phyloP scores from a whole-genome alignment of 495 filamentous ascomycete genomes.

The Neurospora terricola region DNA sequence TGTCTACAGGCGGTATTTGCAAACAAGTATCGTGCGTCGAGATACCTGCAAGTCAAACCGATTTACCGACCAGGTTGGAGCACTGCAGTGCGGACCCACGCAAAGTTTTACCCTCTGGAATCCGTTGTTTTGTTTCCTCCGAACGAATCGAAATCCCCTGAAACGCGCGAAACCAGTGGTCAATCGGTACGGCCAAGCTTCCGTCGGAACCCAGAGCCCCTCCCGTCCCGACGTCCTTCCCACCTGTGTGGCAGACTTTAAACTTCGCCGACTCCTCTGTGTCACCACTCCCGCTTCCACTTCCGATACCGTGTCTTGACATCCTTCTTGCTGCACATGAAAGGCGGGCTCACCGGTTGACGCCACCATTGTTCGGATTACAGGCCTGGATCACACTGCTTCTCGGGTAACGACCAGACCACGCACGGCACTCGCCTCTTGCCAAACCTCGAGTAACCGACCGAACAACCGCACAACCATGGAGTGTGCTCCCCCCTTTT shows the following conservation, averaged over 20 bases:
- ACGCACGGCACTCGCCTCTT: background rate
- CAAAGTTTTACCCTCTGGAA: background rate
- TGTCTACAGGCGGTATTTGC: background rate
- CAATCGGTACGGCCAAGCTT: background rate
- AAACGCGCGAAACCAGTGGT: background rate
- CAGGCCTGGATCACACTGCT: background rate
- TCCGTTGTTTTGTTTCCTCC: background rate
- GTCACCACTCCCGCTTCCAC: background rate
- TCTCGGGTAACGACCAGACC: background rate
- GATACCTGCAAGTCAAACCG: background rate
- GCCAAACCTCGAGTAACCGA: background rate
- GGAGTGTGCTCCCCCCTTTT: constrained; percentile 23
- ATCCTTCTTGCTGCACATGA: background rate
- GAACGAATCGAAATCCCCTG: background rate
- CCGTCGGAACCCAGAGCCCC: background rate
- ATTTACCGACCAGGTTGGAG: background rate
- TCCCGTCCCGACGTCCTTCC: background rate
- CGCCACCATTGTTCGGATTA: background rate
- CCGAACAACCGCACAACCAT: constrained; percentile 9
- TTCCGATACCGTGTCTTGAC: background rate
- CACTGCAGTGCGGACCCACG: background rate
- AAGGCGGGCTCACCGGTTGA: background rate
- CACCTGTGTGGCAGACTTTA: background rate
- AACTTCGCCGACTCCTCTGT: background rate
- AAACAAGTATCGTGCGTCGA: background rate